Evolutionary conservation across 2,329 filamentous ascomycete genomes (phyloP).

Genomic region (Fusarium proliferatum): DNA sequence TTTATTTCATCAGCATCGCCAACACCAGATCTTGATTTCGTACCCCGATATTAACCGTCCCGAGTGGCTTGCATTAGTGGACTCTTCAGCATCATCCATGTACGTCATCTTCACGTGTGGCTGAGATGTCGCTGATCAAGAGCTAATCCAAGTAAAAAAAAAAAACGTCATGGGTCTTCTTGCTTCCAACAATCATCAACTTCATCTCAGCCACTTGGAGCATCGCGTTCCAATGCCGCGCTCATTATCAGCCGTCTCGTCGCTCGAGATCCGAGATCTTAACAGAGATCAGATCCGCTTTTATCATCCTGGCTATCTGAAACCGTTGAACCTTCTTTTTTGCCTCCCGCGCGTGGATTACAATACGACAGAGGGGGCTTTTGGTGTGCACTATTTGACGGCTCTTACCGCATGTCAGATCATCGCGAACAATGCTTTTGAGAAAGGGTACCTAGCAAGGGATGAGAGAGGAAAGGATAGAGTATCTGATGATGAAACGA

Average conservation of each 20-base stretch:
- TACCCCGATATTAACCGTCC: not conserved
- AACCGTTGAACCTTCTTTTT: conserved; percentile 32
- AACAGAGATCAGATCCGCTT: conserved; percentile 37
- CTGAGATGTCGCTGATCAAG: conserved; percentile 1
- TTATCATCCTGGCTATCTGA: conserved; percentile 35
- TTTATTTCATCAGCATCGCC: not conserved
- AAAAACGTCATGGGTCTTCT: conserved; percentile 30
- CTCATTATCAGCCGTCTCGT: conserved; percentile 32
- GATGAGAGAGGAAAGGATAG: conserved; percentile 25
- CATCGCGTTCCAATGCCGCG: conserved; percentile 27
- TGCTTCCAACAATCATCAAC: not conserved
- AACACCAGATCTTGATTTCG: not conserved
- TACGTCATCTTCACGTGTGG: conserved; percentile 17
- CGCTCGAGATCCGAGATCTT: conserved; percentile 28
- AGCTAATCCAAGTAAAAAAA: not conserved
- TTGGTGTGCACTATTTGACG: conserved; percentile 27
- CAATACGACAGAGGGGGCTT: not conserved
- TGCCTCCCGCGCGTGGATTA: conserved; percentile 36
- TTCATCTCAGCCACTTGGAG: conserved; percentile 21
- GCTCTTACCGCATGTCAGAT: conserved; percentile 33
- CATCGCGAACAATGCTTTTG: conserved; percentile 34
- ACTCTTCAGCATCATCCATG: not conserved
- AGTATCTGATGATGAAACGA: not conserved
- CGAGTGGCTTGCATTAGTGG: conserved; percentile 12
- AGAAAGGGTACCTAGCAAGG: not conserved